Percentiles rank a stretch among this genome's conserved stretches.
phyloP scores from a whole-genome alignment of 1,139 yeast species.

The Pichia sp. region DNA sequence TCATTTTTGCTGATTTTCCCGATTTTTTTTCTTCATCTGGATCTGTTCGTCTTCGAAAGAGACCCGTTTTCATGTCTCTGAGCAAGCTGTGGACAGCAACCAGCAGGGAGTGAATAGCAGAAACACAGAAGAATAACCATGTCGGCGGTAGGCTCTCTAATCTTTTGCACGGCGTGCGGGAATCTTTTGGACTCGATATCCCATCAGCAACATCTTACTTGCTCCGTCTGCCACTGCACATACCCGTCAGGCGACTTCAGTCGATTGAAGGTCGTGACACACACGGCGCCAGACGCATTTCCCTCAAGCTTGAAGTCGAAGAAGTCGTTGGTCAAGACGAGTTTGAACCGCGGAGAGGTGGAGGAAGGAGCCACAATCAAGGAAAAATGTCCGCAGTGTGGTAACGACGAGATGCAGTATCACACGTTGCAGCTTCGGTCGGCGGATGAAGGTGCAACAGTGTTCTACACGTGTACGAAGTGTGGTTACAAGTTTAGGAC shows the following conservation, averaged over 20 bases:
- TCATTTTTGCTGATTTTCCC: not conserved
- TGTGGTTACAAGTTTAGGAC: constrained; percentile 95
- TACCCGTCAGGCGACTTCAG: constrained; percentile 60
- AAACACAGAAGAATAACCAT: constrained; percentile 33
- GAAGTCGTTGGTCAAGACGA: constrained; percentile 85
- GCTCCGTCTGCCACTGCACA: constrained; percentile 52
- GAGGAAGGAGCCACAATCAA: constrained; percentile 95
- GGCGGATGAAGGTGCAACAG: constrained; percentile 98
- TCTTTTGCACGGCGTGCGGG: constrained; percentile 93
- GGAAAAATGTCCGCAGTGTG: constrained; percentile 97
- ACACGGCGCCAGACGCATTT: constrained; percentile 85
- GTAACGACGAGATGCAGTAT: constrained; percentile 95
- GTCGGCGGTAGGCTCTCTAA: constrained; percentile 94
- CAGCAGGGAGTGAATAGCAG: too few relatives aligned
- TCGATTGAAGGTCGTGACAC: constrained; percentile 78
- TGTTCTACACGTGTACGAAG: constrained; percentile 87
- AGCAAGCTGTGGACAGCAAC: too few relatives aligned
- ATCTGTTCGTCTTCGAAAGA: not conserved
- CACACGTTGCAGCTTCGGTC: constrained; percentile 94
- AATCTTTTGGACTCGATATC: constrained; percentile 71
- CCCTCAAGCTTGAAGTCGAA: constrained; percentile 80
- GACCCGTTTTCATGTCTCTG: too few relatives aligned
- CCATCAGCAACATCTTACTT: constrained; percentile 33
- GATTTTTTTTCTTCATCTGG: constrained; percentile 1
- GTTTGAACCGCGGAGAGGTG: constrained; percentile 68